Conservation (phyloP, 2,329 filamentous ascomycete species). For the Colletotrichum cuscutae region DNA sequence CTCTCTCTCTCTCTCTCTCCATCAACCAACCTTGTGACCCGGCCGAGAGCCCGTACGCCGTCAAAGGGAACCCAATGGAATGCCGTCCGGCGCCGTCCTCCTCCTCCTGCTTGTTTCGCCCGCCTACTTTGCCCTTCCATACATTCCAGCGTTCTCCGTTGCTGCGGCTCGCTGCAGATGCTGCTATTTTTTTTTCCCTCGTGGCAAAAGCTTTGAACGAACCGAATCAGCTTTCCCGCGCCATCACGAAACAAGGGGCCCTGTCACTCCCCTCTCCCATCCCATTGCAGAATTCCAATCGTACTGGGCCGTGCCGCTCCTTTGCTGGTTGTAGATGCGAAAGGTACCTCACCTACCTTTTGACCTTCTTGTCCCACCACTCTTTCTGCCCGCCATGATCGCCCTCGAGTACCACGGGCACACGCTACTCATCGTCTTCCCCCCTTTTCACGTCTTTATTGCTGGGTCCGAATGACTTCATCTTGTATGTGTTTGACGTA, state of each 20-base stretch:
- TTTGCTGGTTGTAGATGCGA: not conserved
- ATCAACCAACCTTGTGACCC: not conserved
- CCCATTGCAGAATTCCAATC: slow-evolving; percentile 28
- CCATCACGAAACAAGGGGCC: not conserved
- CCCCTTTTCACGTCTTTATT: not conserved
- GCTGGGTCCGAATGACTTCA: slow-evolving; percentile 3
- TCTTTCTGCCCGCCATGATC: not conserved
- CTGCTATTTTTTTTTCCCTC: not conserved
- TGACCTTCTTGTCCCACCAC: not conserved
- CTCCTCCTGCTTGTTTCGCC: not conserved
- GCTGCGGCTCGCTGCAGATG: not conserved
- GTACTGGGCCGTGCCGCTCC: not conserved
- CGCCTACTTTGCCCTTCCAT: not conserved
- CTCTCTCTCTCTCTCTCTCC: no score
- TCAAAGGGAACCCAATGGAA: not conserved
- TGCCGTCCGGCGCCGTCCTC: not conserved
- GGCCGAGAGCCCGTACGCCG: slow-evolving; percentile 2
- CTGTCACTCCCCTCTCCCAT: not conserved
- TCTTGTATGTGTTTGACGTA: not conserved
- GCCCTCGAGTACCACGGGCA: not conserved
- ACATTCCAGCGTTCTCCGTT: not conserved
- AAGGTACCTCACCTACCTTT: no score
- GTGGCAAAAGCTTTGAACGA: slow-evolving; percentile 13
- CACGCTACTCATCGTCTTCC: slow-evolving; percentile 3
- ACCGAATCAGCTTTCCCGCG: not conserved